phyloP scores from a whole-genome alignment of 139 green algal genomes.

The Monoraphidium neglectum region DNA sequence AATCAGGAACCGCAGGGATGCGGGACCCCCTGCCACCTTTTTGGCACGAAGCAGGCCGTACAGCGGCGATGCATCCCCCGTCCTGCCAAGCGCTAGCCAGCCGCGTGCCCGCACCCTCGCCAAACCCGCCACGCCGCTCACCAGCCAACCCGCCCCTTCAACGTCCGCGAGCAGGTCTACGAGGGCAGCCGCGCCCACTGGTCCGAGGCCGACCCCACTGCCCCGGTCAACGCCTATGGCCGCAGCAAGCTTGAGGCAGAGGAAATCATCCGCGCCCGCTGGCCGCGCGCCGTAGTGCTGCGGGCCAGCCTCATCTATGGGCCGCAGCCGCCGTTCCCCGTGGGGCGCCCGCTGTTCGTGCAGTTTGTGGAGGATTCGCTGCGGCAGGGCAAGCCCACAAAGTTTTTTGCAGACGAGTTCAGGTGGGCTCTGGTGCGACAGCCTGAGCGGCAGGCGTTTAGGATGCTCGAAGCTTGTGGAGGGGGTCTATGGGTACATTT shows the following conservation, averaged over 20 bases:
- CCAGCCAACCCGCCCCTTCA: background rate
- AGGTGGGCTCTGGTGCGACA: constrained; percentile 11
- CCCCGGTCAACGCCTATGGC: constrained; percentile 83
- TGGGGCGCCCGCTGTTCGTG: constrained; percentile 60
- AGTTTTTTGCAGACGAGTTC: constrained; percentile 49
- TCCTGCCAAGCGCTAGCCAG: no score
- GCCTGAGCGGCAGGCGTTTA: background rate
- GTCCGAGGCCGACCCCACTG: constrained; percentile 47
- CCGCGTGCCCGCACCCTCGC: no score
- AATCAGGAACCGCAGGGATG: no score
- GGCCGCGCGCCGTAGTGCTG: constrained; percentile 53
- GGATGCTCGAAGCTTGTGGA: background rate
- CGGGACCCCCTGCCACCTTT: no score
- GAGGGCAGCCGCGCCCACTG: constrained; percentile 48
- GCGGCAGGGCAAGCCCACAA: constrained; percentile 3
- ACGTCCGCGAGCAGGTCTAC: constrained; percentile 51
- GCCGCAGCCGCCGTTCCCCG: constrained; percentile 55
- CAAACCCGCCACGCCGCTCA: no score
- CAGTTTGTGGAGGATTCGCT: constrained; percentile 65
- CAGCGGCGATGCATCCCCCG: no score
- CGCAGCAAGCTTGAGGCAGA: constrained; percentile 75
- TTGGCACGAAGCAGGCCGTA: no score
- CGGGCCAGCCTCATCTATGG: constrained; percentile 79
- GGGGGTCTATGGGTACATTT: background rate
- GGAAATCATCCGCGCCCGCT: background rate